These are phyloP conservation scores for Emmonsia crescens DNA, from an alignment of 2,329 filamentous ascomycete species.

Conservation along the genomic window DNA sequence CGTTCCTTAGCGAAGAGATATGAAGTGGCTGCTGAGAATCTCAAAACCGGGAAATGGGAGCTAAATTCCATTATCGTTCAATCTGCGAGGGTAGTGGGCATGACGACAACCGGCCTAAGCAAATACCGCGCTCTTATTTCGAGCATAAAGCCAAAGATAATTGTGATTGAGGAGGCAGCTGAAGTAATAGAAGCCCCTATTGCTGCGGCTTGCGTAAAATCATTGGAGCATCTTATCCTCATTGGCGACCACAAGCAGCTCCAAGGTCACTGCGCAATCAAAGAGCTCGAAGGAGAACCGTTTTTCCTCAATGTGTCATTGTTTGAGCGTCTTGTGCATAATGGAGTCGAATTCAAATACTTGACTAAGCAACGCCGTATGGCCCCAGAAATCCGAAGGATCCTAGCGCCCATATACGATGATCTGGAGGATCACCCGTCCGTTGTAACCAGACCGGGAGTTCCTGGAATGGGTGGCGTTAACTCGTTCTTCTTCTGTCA, in stretches of 20 bases:
- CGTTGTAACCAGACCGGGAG: slow-evolving; percentile 42
- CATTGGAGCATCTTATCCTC: slow-evolving; percentile 53
- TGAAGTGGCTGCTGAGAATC: slow-evolving; percentile 38
- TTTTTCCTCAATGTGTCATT: slow-evolving; percentile 63
- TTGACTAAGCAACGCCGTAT: slow-evolving; percentile 61
- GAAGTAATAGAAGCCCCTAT: slow-evolving; percentile 55
- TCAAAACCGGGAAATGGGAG: slow-evolving; percentile 50
- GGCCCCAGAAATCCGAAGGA: slow-evolving; percentile 55
- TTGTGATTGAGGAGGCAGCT: slow-evolving; percentile 71
- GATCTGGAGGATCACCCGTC: slow-evolving; percentile 47
- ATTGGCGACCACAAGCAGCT: slow-evolving; percentile 77
- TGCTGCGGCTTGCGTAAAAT: slow-evolving; percentile 49
- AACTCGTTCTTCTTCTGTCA: slow-evolving; percentile 56
- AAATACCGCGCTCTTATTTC: slow-evolving; percentile 66
- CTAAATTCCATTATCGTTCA: slow-evolving; percentile 51
- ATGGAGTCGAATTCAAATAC: slow-evolving; percentile 52
- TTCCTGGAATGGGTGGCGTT: slow-evolving; percentile 52
- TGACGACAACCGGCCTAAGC: slow-evolving; percentile 70
- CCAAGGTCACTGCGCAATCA: slow-evolving; percentile 53
- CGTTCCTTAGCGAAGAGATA: slow-evolving; percentile 42
- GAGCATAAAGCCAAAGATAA: slow-evolving; percentile 52
- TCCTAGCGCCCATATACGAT: slow-evolving; percentile 53
- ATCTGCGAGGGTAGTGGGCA: slow-evolving; percentile 49
- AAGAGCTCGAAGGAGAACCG: slow-evolving; percentile 47
- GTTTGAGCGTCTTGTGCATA: slow-evolving; percentile 66